These are phyloP conservation scores for Aristolochia fimbriata DNA, from an alignment of 164 flowering plant species.

Conservation along the genomic window DNA sequence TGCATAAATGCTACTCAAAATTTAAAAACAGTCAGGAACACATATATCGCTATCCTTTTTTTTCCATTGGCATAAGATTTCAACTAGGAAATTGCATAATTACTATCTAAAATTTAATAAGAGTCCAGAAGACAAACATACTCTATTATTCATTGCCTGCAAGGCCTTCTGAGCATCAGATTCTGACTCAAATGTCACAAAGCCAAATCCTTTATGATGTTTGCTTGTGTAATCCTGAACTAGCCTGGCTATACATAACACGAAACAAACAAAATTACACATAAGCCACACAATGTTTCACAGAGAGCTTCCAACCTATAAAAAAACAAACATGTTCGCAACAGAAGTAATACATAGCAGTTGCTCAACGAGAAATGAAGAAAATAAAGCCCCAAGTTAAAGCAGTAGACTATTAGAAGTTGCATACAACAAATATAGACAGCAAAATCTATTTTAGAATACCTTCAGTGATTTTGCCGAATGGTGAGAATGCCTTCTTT, in stretches of 20 bases:
- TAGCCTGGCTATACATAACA: slow-evolving; percentile 33
- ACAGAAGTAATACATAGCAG: neutral
- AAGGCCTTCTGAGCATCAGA: slow-evolving; percentile 56
- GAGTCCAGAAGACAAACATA: slow-evolving; percentile 11
- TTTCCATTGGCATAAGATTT: no score
- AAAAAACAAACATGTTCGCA: neutral
- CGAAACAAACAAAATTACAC: slow-evolving; percentile 1
- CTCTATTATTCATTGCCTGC: slow-evolving; percentile 68
- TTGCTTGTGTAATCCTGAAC: slow-evolving; percentile 38
- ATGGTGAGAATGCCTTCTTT: slow-evolving; percentile 41
- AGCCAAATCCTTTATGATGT: slow-evolving; percentile 81
- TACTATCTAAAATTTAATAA: no score
- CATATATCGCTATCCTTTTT: no score
- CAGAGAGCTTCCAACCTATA: neutral
- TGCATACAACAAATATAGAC: neutral
- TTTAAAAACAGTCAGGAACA: no score
- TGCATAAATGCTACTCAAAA: no score
- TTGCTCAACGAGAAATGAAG: neutral
- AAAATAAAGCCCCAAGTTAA: neutral
- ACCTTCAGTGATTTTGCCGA: slow-evolving; percentile 62
- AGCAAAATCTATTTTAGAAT: neutral
- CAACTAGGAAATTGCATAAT: no score
- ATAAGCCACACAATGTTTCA: neutral
- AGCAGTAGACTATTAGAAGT: neutral
- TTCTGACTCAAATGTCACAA: slow-evolving; percentile 52